Conservation (phyloP, 2,329 filamentous ascomycete species). For the Ploettnerulaceae sp. region DNA sequence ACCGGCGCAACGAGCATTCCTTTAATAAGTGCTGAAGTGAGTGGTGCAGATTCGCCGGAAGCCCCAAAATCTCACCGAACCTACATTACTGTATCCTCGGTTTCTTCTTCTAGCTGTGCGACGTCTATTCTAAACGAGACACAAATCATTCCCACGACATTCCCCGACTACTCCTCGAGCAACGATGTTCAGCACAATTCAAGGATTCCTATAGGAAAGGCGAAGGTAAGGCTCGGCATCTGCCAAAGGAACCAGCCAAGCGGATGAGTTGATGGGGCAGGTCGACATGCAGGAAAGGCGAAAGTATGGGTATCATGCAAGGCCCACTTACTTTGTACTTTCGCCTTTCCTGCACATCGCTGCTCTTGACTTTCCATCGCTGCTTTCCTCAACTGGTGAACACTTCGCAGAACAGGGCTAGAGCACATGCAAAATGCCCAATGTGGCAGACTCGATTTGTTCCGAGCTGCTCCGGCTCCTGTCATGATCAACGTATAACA, state of each 20-base stretch:
- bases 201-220: constrained; percentile 23
- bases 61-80: background rate
- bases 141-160: background rate
- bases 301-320: background rate
- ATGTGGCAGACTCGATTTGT: background rate
- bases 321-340: background rate
- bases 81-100: background rate
- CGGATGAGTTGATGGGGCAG: no score
- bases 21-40: no score
- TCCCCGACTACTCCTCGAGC: constrained; percentile 1
- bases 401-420: background rate
- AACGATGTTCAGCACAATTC: constrained; percentile 39
- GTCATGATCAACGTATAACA: no score
- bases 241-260: no score
- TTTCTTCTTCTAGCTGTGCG: background rate
- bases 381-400: background rate
- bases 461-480: no score
- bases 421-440: background rate
- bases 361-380: background rate
- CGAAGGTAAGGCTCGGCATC: no score
- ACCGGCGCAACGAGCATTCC: no score
- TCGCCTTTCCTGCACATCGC: background rate
- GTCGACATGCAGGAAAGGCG: no score
- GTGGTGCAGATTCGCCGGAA: no score
- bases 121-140: background rate